Base-by-base conservation (phyloP, 2,329 filamentous ascomycete species). In the Ceratocystis cubensis region DNA sequence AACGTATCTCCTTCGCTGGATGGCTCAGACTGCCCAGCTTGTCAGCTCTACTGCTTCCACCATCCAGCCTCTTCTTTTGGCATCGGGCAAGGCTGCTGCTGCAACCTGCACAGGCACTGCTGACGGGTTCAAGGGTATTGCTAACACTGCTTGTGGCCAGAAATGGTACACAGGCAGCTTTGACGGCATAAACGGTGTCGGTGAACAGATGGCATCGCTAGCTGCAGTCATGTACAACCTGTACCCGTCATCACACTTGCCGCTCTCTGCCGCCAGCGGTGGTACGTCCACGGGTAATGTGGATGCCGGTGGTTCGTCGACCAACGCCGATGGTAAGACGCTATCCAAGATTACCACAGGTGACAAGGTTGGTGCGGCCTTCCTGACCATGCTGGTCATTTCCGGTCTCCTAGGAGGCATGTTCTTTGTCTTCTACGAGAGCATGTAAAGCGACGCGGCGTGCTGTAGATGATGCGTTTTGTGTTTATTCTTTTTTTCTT, bases 1-100 rank as follows among this genome's bases (percentile, higher is more conserved):
- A 76, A 88, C 86, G 10, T 91, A 89, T 74, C 78, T 90, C 30
- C 76, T 83, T 30, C 85, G 88, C 57, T 91, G 86, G 83, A 75
- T 87, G 72, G 80, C 83, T 0, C 77, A 76, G 20, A 81, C 82
- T 1, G 75, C 79, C 5, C 79, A 82, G 72, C 73, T 86, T 71
- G 83, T 81, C 1, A 81, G 84, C 0, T 78, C 79, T 69, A 82
- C 80, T 1, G 76, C 75, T 68, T 74, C 78, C 62, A 75, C 72
- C 3, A 80, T 87, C 69, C 76, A 78, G 71, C 77, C 79, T 4
- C 75, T 84, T n/a, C 74, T 88, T 56, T 72, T 74, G 41, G 73
- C 75, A n/a, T 79, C 77, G 37, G 85, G 82, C 0, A 68, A 72
- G 17, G 82, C 80, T 0, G 85, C 85, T 0, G 81, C 79, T 0